Base-by-base conservation (phyloP, 73 alveolate genomes). In the Stentor roeselii region DNA sequence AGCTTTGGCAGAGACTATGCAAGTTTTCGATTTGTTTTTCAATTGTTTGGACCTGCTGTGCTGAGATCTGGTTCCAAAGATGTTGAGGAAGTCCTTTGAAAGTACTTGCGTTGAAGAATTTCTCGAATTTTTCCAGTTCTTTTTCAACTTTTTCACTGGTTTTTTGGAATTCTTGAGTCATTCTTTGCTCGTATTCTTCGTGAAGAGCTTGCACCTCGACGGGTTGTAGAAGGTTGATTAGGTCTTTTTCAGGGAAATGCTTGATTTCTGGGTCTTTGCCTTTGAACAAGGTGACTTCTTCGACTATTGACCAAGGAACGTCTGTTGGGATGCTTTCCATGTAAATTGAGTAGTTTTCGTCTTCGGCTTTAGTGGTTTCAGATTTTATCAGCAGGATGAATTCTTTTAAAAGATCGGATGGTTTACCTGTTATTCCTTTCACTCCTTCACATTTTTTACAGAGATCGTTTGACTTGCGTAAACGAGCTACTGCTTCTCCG, bases 401-500 rank as follows among this genome's bases (percentile, higher is more conserved):
- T 27, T 67, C 34, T 67, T 40, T 67, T 21, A 36, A 36, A 0
- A 2, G 1, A 30, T 67, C 80, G 37, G 34, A 32, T 32, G 14
- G n/a, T 11, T 36, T 21, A 21, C 41, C 41, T 67, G 27, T 21
- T 21, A 67, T 67, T 67, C 80, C 80, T 67, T 67, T 67, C 14
- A 67, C 14, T 34, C 34, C 42, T 40, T 27, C 34, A 67, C 42
- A 21, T 67, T 67, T 67, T 67, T n/a, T 21, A 30, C 21, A 27
- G 0, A 32, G 41, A n/a, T n/a, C 41, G 1, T 67, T 11, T 21
- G 80, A 21, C 34, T 15, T 14, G 21, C 41, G 21, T 0, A 67
- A 40, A 36, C 80, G 21, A 2, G 80, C 80, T 67, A 67, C 80
- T 27, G 27, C 80, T 67, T 67, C 34, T 30, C 80, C 80, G 34